A percentile compares a stretch with the other conserved stretches of the same genome.
Evolutionary conservation across 164 flowering plant genomes (phyloP).

Genomic region (Chimonanthus praecox): DNA sequence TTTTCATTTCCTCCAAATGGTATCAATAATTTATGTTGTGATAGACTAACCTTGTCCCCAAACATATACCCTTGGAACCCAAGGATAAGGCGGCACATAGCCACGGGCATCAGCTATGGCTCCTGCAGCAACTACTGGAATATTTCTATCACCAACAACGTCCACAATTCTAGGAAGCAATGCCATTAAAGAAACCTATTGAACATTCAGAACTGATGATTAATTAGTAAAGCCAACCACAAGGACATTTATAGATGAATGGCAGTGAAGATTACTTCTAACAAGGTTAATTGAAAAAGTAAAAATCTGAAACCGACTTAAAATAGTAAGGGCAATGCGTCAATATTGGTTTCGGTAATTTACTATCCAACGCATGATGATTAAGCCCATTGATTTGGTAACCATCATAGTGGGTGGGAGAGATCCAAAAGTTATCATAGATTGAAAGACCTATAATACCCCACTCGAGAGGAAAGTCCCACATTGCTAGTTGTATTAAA

Average conservation of each 20-base stretch:
- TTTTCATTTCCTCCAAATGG: not conserved
- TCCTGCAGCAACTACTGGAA: conserved; percentile 26
- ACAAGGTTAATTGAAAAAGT: not conserved
- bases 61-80: conserved; percentile 28
- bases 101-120: conserved; percentile 27
- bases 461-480: too few relatives aligned
- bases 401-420: too few relatives aligned
- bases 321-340: too few relatives aligned
- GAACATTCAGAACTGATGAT: not conserved
- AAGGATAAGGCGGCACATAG: conserved; percentile 25
- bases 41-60: conserved; percentile 25
- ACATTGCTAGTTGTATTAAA: too few relatives aligned
- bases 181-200: conserved; percentile 20
- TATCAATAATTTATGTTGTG: not conserved
- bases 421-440: too few relatives aligned
- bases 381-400: too few relatives aligned
- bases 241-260: too few relatives aligned
- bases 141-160: conserved; percentile 22
- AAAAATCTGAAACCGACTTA: not conserved
- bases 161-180: conserved; percentile 28
- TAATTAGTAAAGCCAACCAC: not conserved
- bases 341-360: too few relatives aligned
- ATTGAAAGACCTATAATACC: too few relatives aligned
- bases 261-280: too few relatives aligned
- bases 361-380: too few relatives aligned